Evolutionary conservation across 2,329 filamentous ascomycete genomes (phyloP), one percentile per base, ranked within the genome.

Genomic region (Xylariaceae sp.): DNA sequence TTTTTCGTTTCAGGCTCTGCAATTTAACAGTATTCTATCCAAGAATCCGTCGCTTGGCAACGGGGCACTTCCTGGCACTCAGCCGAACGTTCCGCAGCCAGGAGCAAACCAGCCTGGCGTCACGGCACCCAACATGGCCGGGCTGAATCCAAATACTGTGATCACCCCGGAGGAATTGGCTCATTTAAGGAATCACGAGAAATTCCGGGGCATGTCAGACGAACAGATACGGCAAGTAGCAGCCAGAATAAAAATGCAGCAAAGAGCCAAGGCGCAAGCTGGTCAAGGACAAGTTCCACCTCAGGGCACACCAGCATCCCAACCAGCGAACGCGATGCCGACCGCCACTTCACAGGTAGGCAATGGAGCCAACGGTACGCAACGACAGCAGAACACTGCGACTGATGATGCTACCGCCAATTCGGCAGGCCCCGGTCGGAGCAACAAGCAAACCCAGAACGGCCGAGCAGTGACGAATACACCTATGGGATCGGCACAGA

Each of bases 401-500:
- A 45, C 50, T 19, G 59, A 64, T 40, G 39, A 48, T 10, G 62
- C 57, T 42, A 34, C 50, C n/a, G 38, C 55, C 11, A 56, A 47
- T 40, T 43, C 61, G 44, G 51, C 61, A 11, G 56, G 44, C n/a
- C 53, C 59, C n/a, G 39, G 39, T 7, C 68, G 67, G 47, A 66
- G 63, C 45, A 63, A 60, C 16, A 69, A 67, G 14, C 63, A 63
- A 17, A 52, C 61, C 6, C 65, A 59, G 46, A 71, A 66, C 51
- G 72, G 65, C 42, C 73, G 72, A 33, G 64, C 71, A 31, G 63
- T 66, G 31, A 66, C 70, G 5, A 71, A 71, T 42, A 66, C 68
- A 14, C 72, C 75, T 5, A 68, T 73, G 9, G 70, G 70, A 2
- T 55, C 71, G 5, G 66, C 66, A 9, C 63, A 67, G 22, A 81